These are phyloP conservation scores for Penicillium argentinense DNA, from an alignment of 495 filamentous ascomycete species.

Conservation along the genomic window DNA sequence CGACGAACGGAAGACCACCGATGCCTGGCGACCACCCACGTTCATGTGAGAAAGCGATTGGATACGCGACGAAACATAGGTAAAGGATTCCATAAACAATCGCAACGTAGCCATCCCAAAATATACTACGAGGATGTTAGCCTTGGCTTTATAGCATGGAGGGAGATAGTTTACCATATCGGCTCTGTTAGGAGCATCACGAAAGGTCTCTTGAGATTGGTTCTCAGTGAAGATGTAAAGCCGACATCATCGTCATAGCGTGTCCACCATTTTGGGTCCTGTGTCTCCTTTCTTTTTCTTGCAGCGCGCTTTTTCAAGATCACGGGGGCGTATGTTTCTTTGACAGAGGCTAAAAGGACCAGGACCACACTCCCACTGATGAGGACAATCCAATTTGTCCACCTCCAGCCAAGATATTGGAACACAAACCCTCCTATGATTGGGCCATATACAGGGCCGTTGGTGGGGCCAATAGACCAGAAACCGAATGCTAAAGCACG, in stretches of 20 bases:
- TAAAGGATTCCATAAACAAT: background rate
- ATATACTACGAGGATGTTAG: slow-evolving; percentile 47
- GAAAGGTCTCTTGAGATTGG: slow-evolving; percentile 75
- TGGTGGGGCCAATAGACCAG: background rate
- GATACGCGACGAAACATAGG: background rate
- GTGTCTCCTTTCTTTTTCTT: slow-evolving; percentile 57
- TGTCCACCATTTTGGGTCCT: slow-evolving; percentile 65
- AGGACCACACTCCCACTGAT: slow-evolving; percentile 57
- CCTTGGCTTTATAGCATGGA: background rate
- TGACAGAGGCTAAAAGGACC: slow-evolving; percentile 49
- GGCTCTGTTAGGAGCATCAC: slow-evolving; percentile 78
- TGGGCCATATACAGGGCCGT: slow-evolving; percentile 38
- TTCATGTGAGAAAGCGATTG: background rate
- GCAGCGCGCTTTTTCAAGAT: slow-evolving; percentile 59
- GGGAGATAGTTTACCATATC: slow-evolving; percentile 57
- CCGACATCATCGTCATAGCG: slow-evolving; percentile 67
- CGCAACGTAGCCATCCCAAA: slow-evolving; percentile 60
- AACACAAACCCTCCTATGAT: slow-evolving; percentile 71
- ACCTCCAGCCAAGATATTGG: slow-evolving; percentile 75
- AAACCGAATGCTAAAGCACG: background rate
- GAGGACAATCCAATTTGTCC: slow-evolving; percentile 78
- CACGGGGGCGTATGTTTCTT: slow-evolving; percentile 70
- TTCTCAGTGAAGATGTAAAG: slow-evolving; percentile 56
- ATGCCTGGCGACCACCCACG: background rate
- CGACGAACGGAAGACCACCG: background rate